phyloP scores from a whole-genome alignment of 495 filamentous ascomycete species.

The Xylaria bambusicola region DNA sequence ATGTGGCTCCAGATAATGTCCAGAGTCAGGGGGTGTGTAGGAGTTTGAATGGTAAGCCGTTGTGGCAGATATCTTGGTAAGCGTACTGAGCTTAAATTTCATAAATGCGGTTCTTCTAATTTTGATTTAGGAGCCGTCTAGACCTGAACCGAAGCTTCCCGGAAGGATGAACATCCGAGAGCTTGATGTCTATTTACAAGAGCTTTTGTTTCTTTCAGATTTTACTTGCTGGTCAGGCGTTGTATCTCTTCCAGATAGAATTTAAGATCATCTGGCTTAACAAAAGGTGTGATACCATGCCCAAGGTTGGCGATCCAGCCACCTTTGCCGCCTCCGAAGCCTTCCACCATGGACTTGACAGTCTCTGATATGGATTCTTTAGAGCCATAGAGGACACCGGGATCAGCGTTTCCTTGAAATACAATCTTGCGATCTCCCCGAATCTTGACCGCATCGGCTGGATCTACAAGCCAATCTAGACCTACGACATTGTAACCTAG shows the following conservation, averaged over 20 bases:
- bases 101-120: conserved; percentile 9
- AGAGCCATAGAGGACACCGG: conserved; percentile 87
- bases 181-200: not conserved
- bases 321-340: conserved; percentile 64
- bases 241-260: conserved; percentile 95
- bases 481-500: conserved; percentile 92
- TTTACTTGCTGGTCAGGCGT: conserved; percentile 54
- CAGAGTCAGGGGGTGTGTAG: conserved; percentile 46
- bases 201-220: not conserved
- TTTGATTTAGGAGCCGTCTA: conserved; percentile 25
- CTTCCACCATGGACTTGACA: conserved; percentile 80
- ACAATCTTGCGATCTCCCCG: conserved; percentile 71
- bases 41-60: conserved; percentile 42
- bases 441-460: conserved; percentile 75
- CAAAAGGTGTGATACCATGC: conserved; percentile 91
- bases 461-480: conserved; percentile 92
- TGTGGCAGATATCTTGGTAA: conserved; percentile 46
- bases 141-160: conserved; percentile 29
- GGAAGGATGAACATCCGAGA: conserved; percentile 18
- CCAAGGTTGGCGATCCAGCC: conserved; percentile 86
- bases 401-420: conserved; percentile 94
- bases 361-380: conserved; percentile 73
- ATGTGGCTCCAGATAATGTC: conserved; percentile 43
- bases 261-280: conserved; percentile 86
- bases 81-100: conserved; percentile 21